phyloP scores from a whole-genome alignment of 208 protist species.

The Crithidia brevicula region DNA sequence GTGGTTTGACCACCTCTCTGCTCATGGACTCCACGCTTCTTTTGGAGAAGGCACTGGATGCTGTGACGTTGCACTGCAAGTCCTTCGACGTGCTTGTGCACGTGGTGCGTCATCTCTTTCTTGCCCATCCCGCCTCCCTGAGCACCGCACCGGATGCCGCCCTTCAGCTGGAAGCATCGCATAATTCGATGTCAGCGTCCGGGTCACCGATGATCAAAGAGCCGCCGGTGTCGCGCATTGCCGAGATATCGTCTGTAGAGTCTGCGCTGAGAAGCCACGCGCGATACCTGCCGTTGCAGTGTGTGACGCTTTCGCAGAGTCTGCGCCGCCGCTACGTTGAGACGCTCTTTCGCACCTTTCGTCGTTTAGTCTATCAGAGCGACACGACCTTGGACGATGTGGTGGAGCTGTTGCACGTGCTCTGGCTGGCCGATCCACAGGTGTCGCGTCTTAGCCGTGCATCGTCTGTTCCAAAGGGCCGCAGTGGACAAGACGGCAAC shows the following conservation, averaged over 20 bases:
- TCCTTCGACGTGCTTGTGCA: slow-evolving; percentile 4
- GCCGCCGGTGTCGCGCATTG: neutral
- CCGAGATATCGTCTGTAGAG: neutral
- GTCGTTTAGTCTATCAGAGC: slow-evolving; percentile 7
- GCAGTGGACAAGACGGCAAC: too few species aligned
- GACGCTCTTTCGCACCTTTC: slow-evolving; percentile 20
- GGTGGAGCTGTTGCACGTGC: slow-evolving; percentile 29
- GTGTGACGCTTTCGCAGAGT: slow-evolving; percentile 2
- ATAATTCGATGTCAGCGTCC: too few species aligned
- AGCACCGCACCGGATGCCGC: slow-evolving; percentile 4
- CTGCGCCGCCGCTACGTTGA: slow-evolving; percentile 32
- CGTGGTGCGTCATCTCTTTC: slow-evolving; percentile 13
- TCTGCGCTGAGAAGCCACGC: neutral
- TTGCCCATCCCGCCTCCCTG: slow-evolving; percentile 6
- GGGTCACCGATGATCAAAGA: neutral
- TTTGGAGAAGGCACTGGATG: slow-evolving; percentile 5
- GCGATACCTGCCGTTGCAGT: slow-evolving; percentile 16
- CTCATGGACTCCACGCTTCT: neutral
- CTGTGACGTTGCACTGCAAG: neutral
- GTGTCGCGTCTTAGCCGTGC: neutral
- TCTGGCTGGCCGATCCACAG: slow-evolving; percentile 29
- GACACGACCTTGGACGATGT: slow-evolving; percentile 14
- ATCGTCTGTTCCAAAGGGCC: neutral
- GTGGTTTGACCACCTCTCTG: neutral
- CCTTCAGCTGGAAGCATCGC: too few species aligned